A percentile compares a stretch with the other conserved stretches of the same genome.
Conservation (phyloP, 2,329 filamentous ascomycete genomes). For the Xylariomycetidae sp. region DNA sequence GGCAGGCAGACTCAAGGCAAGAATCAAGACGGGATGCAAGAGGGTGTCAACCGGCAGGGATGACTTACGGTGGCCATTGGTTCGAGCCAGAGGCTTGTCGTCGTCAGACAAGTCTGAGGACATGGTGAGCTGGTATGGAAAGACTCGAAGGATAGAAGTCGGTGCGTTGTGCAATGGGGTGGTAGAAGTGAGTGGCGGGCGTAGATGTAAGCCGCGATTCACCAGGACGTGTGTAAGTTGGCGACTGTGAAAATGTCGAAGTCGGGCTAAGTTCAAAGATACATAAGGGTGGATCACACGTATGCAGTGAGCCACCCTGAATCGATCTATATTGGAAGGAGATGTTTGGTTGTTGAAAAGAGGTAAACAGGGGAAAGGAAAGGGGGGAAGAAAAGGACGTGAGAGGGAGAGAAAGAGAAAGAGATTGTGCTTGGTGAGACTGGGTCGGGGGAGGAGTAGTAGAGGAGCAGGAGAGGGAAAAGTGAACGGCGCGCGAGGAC, state of each 20-base stretch:
- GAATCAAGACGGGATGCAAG: too few relatives aligned
- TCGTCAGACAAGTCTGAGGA: slow-evolving; percentile 66
- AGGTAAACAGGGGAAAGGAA: slow-evolving; percentile 19
- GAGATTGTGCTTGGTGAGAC: slow-evolving; percentile 18
- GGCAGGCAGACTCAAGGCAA: too few relatives aligned
- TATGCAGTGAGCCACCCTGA: background rate
- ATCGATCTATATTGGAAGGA: slow-evolving; percentile 3
- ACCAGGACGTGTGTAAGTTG: too few relatives aligned
- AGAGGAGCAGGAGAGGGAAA: slow-evolving; percentile 4
- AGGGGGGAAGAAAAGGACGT: slow-evolving; percentile 21
- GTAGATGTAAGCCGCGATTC: too few relatives aligned
- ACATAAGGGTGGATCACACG: too few relatives aligned
- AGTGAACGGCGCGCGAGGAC: slow-evolving; percentile 9
- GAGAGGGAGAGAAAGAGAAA: slow-evolving; percentile 17
- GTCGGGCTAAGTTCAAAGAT: too few relatives aligned
- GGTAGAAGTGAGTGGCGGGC: too few relatives aligned
- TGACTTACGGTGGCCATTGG: slow-evolving; percentile 69
- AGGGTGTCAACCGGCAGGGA: too few relatives aligned
- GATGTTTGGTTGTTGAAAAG: slow-evolving; percentile 6
- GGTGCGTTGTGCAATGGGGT: too few relatives aligned
- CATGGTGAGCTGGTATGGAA: slow-evolving; percentile 35
- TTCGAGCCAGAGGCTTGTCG: slow-evolving; percentile 70
- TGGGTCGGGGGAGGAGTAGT: slow-evolving; percentile 28
- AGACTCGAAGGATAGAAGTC: slow-evolving; percentile 1
- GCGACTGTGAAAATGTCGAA: too few relatives aligned